A percentile compares a stretch with the other conserved stretches of the same genome.
phyloP scores from a whole-genome alignment of 2,329 filamentous ascomycete species.

The Phyllosticta capitalensis region DNA sequence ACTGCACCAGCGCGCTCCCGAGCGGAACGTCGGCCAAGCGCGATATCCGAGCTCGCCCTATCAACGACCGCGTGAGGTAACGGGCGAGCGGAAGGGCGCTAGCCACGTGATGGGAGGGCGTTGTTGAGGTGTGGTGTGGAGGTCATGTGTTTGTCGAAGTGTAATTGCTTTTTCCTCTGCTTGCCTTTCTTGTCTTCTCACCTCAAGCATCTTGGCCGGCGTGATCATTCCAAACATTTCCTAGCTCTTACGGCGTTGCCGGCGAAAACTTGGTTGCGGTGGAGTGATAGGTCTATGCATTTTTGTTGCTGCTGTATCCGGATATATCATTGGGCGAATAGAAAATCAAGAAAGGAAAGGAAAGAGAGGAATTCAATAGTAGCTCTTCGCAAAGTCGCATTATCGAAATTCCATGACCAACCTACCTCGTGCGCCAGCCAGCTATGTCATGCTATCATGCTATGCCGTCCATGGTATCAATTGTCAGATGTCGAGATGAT shows the following conservation, averaged over 20 bases:
- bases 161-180: not conserved
- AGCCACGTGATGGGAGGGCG: not conserved
- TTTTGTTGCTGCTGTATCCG: not conserved
- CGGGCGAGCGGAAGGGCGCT: not conserved
- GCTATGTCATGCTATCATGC: too few relatives aligned
- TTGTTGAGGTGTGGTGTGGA: too few relatives aligned
- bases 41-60: not conserved
- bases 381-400: not conserved
- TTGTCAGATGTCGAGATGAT: not conserved
- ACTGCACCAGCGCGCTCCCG: conserved; percentile 6
- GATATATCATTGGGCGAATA: not conserved
- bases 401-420: not conserved
- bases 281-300: not conserved
- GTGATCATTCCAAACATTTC: not conserved
- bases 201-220: not conserved
- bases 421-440: not conserved
- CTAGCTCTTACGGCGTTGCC: not conserved
- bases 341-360: too few relatives aligned
- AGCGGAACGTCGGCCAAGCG: not conserved
- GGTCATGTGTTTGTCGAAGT: not conserved
- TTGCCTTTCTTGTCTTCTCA: not conserved
- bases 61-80: conserved; percentile 6
- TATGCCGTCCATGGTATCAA: not conserved
- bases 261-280: not conserved
- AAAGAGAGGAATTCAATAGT: not conserved